These are phyloP conservation scores for Conticribra guillardii DNA, from an alignment of 108 stramenopile species.

Conservation along the genomic window DNA sequence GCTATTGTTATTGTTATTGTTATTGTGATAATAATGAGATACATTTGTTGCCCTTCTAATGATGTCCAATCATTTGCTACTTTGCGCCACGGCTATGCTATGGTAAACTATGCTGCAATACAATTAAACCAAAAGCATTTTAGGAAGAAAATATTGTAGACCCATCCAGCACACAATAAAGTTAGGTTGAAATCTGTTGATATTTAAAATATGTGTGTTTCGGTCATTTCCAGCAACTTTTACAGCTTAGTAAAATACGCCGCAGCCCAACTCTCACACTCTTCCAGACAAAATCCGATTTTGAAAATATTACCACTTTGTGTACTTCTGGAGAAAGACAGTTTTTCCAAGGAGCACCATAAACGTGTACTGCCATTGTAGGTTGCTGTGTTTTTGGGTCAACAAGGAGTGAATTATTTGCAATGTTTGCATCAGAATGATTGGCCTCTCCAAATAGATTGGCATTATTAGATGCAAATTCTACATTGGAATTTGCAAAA, in stretches of 20 bases:
- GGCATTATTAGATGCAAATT: neutral
- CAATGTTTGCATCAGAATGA: neutral
- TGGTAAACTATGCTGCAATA: too few species aligned
- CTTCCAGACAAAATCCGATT: constrained; percentile 19
- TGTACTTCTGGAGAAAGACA: neutral
- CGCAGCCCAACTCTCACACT: constrained; percentile 8
- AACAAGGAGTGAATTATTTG: neutral
- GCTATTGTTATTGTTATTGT: too few species aligned
- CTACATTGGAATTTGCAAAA: constrained; percentile 27
- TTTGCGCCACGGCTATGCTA: too few species aligned
- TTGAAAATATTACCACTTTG: constrained; percentile 18
- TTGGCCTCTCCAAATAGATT: neutral
- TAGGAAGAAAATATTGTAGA: too few species aligned
- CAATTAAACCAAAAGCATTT: too few species aligned
- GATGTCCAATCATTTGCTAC: too few species aligned
- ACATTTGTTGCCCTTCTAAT: too few species aligned
- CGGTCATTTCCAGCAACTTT: constrained; percentile 3
- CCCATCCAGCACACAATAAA: too few species aligned
- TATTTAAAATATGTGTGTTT: too few species aligned
- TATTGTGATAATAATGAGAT: too few species aligned
- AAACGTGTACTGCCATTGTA: constrained; percentile 23
- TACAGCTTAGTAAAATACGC: constrained; percentile 1
- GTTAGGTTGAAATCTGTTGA: too few species aligned
- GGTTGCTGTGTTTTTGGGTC: constrained; percentile 18
- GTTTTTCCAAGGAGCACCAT: constrained; percentile 23